A percentile compares a stretch with the other conserved stretches of the same genome.
Evolutionary conservation across 495 filamentous ascomycete genomes (phyloP).

Genomic region (Melanomma pulvis-pyrius): DNA sequence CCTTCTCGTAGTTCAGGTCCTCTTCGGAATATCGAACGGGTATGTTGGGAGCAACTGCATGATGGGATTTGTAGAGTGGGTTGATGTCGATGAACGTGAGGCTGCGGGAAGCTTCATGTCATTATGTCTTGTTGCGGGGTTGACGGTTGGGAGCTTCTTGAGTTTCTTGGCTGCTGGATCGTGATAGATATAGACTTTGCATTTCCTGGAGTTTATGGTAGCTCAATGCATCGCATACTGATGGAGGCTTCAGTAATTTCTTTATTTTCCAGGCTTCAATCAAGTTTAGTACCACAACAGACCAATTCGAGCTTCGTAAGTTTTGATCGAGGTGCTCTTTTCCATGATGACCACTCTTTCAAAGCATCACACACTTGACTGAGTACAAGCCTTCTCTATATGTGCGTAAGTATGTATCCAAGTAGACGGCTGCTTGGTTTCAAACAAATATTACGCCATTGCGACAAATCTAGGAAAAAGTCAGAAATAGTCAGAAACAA

Average conservation of each 20-base stretch:
- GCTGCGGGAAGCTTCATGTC: slow-evolving; percentile 95
- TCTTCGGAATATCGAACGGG: slow-evolving; percentile 84
- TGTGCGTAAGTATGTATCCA: too few species aligned
- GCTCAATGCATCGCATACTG: background rate
- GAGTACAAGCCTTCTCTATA: too few species aligned
- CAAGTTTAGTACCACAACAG: too few species aligned
- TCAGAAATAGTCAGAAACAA: background rate
- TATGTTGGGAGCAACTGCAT: slow-evolving; percentile 83
- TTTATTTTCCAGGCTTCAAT: too few species aligned
- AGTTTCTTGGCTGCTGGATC: slow-evolving; percentile 67
- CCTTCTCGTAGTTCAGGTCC: slow-evolving; percentile 74
- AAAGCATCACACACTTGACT: too few species aligned
- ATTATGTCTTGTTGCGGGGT: slow-evolving; percentile 77
- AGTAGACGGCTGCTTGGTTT: too few species aligned
- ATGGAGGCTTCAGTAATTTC: background rate
- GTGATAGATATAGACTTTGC: background rate
- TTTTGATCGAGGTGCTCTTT: too few species aligned
- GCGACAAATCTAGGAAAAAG: background rate
- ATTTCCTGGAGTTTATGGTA: background rate
- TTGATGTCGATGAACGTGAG: slow-evolving; percentile 77
- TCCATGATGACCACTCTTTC: too few species aligned
- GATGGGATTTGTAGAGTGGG: slow-evolving; percentile 84
- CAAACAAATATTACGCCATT: too few species aligned
- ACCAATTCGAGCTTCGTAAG: too few species aligned
- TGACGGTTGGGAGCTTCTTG: slow-evolving; percentile 82